Base-by-base conservation (phyloP, 192 early-diverging fungal species). In the Radiomyces spectabilis region DNA sequence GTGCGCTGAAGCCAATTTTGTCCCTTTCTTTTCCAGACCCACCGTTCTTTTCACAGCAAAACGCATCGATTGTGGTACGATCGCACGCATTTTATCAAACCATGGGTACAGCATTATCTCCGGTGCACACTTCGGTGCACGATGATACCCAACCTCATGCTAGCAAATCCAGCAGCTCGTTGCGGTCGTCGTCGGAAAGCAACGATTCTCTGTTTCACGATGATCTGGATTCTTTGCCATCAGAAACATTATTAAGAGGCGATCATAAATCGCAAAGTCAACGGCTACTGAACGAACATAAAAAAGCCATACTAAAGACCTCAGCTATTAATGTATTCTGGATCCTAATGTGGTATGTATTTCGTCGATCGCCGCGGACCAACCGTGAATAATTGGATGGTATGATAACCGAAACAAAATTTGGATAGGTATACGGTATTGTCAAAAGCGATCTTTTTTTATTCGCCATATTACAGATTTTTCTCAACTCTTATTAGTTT, bases 401-500 rank as follows among this genome's bases (percentile, higher is more conserved):
- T n/a, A n/a, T n/a, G n/a, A n/a, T n/a, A n/a, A n/a, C n/a, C n/a
- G n/a, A n/a, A n/a, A n/a, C n/a, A n/a, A n/a, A n/a, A n/a, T n/a
- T n/a, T n/a, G n/a, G 18, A 13, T 33, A 53, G 60, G 60, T 62
- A 62, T 19, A 45, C 24, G 5, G 51, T 53, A 46, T 13, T 32
- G 4, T 43, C 22, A 19, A 0, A 24, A 34, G 9, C 27, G 18
- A 10, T 44, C 18, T 10, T 44, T 18, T 44, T 9, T 18, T 9
- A 10, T 18, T 18, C 1, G 8, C 42, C 9, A 9, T 26, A 5
- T 15, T 10, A 26, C 42, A 49, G 15, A 25, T 16, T 16, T 9
- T 54, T 9, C 22, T 26, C 43, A 32, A 4, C 3, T 47, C 25
- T n/a, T 24, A 19, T 47, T 33, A 70, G 68, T 70, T 70, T 64